Conservation (phyloP, 495 filamentous ascomycete species). For the Penicillium argentinense region DNA sequence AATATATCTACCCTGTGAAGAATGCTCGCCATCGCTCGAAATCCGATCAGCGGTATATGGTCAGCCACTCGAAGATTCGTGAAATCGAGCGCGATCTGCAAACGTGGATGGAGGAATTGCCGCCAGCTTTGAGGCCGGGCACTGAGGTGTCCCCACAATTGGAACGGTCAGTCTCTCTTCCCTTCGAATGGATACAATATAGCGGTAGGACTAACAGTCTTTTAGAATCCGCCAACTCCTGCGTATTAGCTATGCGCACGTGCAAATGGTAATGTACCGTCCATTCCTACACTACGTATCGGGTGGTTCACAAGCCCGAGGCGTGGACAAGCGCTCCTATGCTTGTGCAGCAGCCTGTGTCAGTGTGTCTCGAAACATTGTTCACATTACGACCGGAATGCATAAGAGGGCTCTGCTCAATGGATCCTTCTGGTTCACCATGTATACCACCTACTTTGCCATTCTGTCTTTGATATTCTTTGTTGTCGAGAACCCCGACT, state of each 20-base stretch:
- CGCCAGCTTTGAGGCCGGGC: slow-evolving; percentile 70
- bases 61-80: slow-evolving; percentile 83
- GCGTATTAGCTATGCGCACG: slow-evolving; percentile 83
- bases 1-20: slow-evolving; percentile 88
- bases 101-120: slow-evolving; percentile 79
- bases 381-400: slow-evolving; percentile 90
- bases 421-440: slow-evolving; percentile 94
- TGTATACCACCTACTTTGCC: slow-evolving; percentile 95
- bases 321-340: slow-evolving; percentile 82
- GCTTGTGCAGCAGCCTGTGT: slow-evolving; percentile 92
- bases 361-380: slow-evolving; percentile 87
- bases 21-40: slow-evolving; percentile 50
- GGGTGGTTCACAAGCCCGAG: slow-evolving; percentile 60
- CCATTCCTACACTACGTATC: slow-evolving; percentile 96
- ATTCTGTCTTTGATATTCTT: slow-evolving; percentile 89
- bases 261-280: slow-evolving; percentile 92
- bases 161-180: slow-evolving; percentile 62
- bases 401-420: slow-evolving; percentile 77
- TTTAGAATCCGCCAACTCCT: slow-evolving; percentile 80
- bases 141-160: slow-evolving; percentile 70
- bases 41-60: slow-evolving; percentile 69
- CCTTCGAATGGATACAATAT: neutral
- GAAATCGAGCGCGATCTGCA: slow-evolving; percentile 89
- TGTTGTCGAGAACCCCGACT: slow-evolving; percentile 85
- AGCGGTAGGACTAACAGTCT: too few relatives aligned